Evolutionary conservation across 1,284 basidiomycete species (phyloP).

Genomic region (Papiliotrema terrestris): DNA sequence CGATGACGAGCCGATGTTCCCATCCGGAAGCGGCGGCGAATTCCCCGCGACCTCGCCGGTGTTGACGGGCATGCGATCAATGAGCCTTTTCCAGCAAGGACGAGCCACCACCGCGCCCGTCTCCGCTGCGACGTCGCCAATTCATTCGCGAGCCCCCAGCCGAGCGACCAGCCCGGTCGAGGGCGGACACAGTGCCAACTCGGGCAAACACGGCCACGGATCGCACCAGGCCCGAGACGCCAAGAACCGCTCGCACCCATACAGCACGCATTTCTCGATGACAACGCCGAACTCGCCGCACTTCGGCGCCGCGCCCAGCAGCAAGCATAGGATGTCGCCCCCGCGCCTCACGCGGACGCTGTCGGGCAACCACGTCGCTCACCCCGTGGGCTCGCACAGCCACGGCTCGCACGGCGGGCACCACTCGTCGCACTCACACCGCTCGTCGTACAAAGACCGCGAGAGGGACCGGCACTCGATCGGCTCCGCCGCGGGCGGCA

Average conservation of each 20-base stretch:
- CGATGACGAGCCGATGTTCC: slow-evolving; percentile 37
- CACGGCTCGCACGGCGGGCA: not conserved
- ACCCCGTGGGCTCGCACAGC: not conserved
- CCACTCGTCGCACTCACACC: not conserved
- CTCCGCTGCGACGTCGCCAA: slow-evolving; percentile 37
- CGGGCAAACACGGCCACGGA: slow-evolving; percentile 46
- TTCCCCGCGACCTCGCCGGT: slow-evolving; percentile 67
- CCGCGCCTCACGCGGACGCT: slow-evolving; percentile 31
- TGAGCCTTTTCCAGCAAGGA: slow-evolving; percentile 43
- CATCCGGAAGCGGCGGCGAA: slow-evolving; percentile 2
- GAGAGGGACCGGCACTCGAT: too few species aligned
- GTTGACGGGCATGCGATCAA: slow-evolving; percentile 69
- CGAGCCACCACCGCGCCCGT: slow-evolving; percentile 45
- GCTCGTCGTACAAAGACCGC: too few species aligned
- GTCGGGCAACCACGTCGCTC: slow-evolving; percentile 10
- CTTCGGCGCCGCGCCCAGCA: slow-evolving; percentile 12
- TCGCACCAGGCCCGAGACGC: slow-evolving; percentile 45
- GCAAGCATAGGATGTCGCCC: slow-evolving; percentile 37
- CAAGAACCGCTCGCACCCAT: slow-evolving; percentile 46
- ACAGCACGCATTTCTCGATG: slow-evolving; percentile 25
- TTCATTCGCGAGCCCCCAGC: slow-evolving; percentile 39
- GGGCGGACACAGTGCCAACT: slow-evolving; percentile 42
- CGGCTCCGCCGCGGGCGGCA: not conserved
- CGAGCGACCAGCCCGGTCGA: slow-evolving; percentile 39
- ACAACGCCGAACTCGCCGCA: slow-evolving; percentile 43